phyloP scores from a whole-genome alignment of 805 yeast species.

The Phaffomyces opuntiae region DNA sequence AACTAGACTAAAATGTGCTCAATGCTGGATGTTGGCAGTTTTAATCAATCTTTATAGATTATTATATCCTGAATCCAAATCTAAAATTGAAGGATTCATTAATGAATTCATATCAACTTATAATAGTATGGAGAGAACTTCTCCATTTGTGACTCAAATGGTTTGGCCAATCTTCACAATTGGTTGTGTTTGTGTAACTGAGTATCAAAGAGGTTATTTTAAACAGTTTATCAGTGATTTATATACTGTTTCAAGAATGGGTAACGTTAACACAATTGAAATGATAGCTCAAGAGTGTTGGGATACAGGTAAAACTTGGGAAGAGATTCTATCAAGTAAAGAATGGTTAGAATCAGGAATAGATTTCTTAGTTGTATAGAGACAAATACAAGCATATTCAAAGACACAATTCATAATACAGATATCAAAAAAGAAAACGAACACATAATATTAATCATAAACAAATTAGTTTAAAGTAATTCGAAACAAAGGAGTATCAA shows the following conservation, averaged over 20 bases:
- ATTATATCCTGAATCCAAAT: constrained; percentile 25
- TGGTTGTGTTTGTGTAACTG: constrained; percentile 35
- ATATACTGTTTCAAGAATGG: constrained; percentile 46
- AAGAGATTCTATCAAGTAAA: constrained; percentile 33
- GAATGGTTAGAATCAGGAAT: constrained; percentile 46
- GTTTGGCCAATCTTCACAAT: constrained; percentile 55
- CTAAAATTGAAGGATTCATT: constrained; percentile 26
- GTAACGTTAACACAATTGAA: constrained; percentile 39
- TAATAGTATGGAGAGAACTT: constrained; percentile 35
- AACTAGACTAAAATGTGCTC: constrained; percentile 43
- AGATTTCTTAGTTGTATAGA: constrained; percentile 34
- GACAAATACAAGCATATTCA: neutral
- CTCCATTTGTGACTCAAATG: constrained; percentile 52
- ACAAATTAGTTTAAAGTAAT: constrained; percentile 1
- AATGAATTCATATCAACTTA: constrained; percentile 44
- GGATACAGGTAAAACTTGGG: constrained; percentile 36
- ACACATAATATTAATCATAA: constrained; percentile 8
- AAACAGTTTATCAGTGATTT: constrained; percentile 33
- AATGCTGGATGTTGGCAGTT: constrained; percentile 45
- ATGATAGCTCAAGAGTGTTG: constrained; percentile 39
- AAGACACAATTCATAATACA: neutral
- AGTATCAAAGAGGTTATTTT: constrained; percentile 26
- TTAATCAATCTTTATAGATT: constrained; percentile 27
- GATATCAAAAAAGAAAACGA: constrained; percentile 2
- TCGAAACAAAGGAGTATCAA: constrained; percentile 1